Conservation (phyloP, 768 basidiomycete genomes). For the Rhizopogon vulgaris region DNA sequence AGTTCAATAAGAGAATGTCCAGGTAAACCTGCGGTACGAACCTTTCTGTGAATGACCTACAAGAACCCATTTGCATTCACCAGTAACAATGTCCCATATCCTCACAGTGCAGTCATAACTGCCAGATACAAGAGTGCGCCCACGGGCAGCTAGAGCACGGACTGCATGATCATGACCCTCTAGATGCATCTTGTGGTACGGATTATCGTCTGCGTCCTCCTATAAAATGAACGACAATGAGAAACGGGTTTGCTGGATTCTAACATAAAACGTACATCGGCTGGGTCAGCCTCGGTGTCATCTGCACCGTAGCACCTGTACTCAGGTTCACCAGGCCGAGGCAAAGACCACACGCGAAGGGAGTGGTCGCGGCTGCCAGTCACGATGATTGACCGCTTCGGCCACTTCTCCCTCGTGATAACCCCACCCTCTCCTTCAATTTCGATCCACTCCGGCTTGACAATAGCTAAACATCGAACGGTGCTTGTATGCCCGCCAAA, state of each 20-base stretch:
- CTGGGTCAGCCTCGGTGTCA: slow-evolving; percentile 53
- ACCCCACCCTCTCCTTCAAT: slow-evolving; percentile 59
- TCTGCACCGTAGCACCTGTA: slow-evolving; percentile 63
- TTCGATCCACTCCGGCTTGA: slow-evolving; percentile 86
- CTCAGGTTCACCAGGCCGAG: slow-evolving; percentile 66
- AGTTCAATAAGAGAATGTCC: slow-evolving; percentile 5
- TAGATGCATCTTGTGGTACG: slow-evolving; percentile 81
- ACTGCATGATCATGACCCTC: slow-evolving; percentile 91
- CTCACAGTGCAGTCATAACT: slow-evolving; percentile 95
- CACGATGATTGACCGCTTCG: slow-evolving; percentile 65
- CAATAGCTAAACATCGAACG: slow-evolving; percentile 91
- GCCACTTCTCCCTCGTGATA: slow-evolving; percentile 64
- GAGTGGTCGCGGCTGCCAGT: slow-evolving; percentile 68
- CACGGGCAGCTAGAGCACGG: slow-evolving; percentile 85
- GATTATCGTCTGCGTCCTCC: slow-evolving; percentile 75
- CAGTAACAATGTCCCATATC: slow-evolving; percentile 90
- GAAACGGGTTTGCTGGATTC: neutral
- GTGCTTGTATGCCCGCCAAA: slow-evolving; percentile 97
- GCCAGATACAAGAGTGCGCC: slow-evolving; percentile 86
- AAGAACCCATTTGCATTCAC: slow-evolving; percentile 73
- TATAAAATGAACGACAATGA: slow-evolving; percentile 17
- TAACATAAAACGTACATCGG: slow-evolving; percentile 30
- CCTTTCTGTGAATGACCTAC: slow-evolving; percentile 92
- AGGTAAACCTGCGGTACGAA: slow-evolving; percentile 21
- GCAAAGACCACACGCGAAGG: slow-evolving; percentile 62